Evolutionary conservation across 805 yeast genomes (phyloP).

Genomic region (Torulaspora quercuum): DNA sequence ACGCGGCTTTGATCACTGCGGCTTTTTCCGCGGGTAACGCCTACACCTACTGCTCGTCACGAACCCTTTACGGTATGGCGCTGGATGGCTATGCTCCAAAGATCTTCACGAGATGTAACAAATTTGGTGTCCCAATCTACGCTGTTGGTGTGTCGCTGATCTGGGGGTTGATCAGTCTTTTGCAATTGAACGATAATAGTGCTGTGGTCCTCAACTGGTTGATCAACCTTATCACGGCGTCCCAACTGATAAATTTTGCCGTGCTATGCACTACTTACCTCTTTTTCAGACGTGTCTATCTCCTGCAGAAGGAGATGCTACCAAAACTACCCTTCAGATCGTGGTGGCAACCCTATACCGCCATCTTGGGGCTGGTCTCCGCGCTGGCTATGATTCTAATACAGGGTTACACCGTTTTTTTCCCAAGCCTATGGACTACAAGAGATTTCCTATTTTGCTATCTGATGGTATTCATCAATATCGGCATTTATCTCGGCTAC

Average conservation of each 20-base stretch:
- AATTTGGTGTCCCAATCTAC: conserved; percentile 65
- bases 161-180: conserved; percentile 64
- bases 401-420: conserved; percentile 68
- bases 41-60: conserved; percentile 67
- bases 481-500: conserved; percentile 49
- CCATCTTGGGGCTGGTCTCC: conserved; percentile 46
- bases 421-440: conserved; percentile 61
- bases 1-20: conserved; percentile 68
- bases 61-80: conserved; percentile 67
- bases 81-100: conserved; percentile 70
- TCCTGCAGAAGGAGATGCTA: conserved; percentile 47
- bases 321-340: conserved; percentile 47
- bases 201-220: conserved; percentile 69
- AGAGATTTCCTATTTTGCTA: conserved; percentile 65
- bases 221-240: conserved; percentile 65
- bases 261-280: conserved; percentile 56
- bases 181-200: conserved; percentile 59
- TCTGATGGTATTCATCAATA: conserved; percentile 61
- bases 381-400: conserved; percentile 52
- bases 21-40: conserved; percentile 85
- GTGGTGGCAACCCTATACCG: conserved; percentile 58
- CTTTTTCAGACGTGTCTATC: conserved; percentile 58
- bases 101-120: conserved; percentile 57
- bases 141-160: conserved; percentile 49
- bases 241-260: conserved; percentile 60